phyloP scores from a whole-genome alignment of 2,329 filamentous ascomycete genomes.

The Stachybotrys chartarum region DNA sequence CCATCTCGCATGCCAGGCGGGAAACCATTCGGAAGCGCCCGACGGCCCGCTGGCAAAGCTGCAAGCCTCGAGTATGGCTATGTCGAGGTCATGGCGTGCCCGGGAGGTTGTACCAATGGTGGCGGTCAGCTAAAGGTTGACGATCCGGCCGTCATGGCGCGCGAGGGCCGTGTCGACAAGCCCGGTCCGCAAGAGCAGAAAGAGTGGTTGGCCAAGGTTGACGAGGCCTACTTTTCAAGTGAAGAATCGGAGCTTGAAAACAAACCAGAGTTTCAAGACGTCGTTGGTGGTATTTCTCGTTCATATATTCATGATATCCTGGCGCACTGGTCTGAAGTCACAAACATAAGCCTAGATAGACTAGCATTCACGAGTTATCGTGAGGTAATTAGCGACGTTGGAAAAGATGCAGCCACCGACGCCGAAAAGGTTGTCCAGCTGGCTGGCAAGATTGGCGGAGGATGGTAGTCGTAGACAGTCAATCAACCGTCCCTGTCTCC shows the following conservation, averaged over 20 bases:
- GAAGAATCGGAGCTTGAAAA: constrained; percentile 42
- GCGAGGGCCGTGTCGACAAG: constrained; percentile 41
- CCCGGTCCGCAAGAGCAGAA: constrained; percentile 75
- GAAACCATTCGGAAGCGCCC: constrained; percentile 49
- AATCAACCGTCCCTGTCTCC: constrained; percentile 38
- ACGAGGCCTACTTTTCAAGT: constrained; percentile 84
- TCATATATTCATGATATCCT: constrained; percentile 61
- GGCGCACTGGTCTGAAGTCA: constrained; percentile 67
- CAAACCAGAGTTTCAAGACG: constrained; percentile 22
- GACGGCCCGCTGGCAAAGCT: constrained; percentile 43
- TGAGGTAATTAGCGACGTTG: constrained; percentile 90
- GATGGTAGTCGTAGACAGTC: constrained; percentile 58
- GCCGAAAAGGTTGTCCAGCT: constrained; percentile 81
- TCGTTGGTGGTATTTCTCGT: constrained; percentile 60
- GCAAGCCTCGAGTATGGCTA: constrained; percentile 68
- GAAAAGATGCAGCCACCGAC: constrained; percentile 63
- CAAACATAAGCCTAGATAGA: constrained; percentile 62
- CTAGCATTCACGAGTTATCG: constrained; percentile 83
- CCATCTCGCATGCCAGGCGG: constrained; percentile 75
- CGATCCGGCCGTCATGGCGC: constrained; percentile 57
- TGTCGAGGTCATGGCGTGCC: constrained; percentile 98
- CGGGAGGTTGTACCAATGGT: constrained; percentile 96
- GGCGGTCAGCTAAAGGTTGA: constrained; percentile 91
- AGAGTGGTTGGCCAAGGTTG: constrained; percentile 72
- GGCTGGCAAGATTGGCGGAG: constrained; percentile 84